Evolutionary conservation across 176 grass and related monocot species (phyloP).

Genomic region (Paspalum vaginatum): DNA sequence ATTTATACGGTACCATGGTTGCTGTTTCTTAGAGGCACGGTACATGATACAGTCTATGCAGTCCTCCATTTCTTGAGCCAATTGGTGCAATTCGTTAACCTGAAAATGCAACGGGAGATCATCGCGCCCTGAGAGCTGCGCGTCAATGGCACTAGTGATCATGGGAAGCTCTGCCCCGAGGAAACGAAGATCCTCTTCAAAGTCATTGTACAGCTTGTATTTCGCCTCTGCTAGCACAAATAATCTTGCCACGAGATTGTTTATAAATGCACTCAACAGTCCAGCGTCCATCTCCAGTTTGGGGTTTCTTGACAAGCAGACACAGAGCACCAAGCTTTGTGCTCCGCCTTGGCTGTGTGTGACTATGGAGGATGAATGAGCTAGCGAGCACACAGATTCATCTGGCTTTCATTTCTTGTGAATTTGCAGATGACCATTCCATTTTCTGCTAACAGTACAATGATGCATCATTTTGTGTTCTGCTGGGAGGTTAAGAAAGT

Average conservation of each 20-base stretch:
- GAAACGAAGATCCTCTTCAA: not conserved
- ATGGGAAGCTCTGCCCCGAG: not conserved
- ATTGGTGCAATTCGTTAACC: not conserved
- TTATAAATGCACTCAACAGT: not conserved
- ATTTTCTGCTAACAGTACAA: not conserved
- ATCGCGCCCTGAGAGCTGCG: not conserved
- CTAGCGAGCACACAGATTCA: not conserved
- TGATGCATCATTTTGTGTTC: too few relatives aligned
- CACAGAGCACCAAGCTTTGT: too few relatives aligned
- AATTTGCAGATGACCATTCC: not conserved
- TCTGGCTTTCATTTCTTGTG: not conserved
- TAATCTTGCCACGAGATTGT: not conserved
- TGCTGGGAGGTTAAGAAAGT: too few relatives aligned
- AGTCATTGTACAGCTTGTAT: constrained; percentile 3
- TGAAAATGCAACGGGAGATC: not conserved
- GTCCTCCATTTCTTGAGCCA: constrained; percentile 15
- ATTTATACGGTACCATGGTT: constrained; percentile 3
- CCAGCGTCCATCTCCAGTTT: not conserved
- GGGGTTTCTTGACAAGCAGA: not conserved
- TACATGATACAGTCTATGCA: not conserved
- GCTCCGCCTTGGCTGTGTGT: too few relatives aligned
- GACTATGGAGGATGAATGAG: not conserved
- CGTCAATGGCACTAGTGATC: not conserved
- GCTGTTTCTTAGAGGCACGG: not conserved
- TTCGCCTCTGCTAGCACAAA: not conserved